Percentiles rank a stretch among this genome's conserved stretches.
Evolutionary conservation across 352 stramenopile species (phyloP).

Genomic region (Aphanomyces stellatus): DNA sequence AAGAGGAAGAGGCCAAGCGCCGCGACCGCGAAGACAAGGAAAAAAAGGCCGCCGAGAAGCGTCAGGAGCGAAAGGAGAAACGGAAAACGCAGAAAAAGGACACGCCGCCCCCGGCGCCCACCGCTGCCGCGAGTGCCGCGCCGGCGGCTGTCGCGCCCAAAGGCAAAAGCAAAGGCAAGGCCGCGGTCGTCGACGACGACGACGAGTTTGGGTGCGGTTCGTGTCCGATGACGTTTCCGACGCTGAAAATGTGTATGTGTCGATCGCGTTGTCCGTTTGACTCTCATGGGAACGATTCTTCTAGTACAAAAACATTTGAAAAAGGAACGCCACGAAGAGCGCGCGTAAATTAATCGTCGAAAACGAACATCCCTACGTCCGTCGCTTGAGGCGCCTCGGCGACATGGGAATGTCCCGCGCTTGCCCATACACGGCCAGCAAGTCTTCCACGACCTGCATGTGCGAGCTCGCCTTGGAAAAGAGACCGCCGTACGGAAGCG

Average conservation of each 20-base stretch:
- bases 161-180: background rate
- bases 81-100: slow-evolving; percentile 77
- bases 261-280: background rate
- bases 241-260: slow-evolving; percentile 15
- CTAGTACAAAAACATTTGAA: slow-evolving; percentile 17
- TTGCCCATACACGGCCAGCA: background rate
- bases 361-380: background rate
- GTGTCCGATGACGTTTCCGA: slow-evolving; percentile 7
- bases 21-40: slow-evolving; percentile 62
- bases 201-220: slow-evolving; percentile 9
- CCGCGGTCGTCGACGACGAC: background rate
- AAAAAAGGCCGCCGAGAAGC: slow-evolving; percentile 67
- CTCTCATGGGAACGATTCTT: background rate
- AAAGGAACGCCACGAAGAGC: background rate
- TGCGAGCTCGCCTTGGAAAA: background rate
- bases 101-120: background rate
- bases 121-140: background rate
- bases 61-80: slow-evolving; percentile 68
- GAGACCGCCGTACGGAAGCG: background rate
- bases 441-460: background rate
- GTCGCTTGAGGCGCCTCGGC: background rate
- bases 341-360: background rate
- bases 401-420: background rate
- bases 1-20: slow-evolving; percentile 25
- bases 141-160: no score